These are phyloP conservation scores for Suillus luteus DNA, from an alignment of 768 basidiomycete species.

Conservation along the genomic window DNA sequence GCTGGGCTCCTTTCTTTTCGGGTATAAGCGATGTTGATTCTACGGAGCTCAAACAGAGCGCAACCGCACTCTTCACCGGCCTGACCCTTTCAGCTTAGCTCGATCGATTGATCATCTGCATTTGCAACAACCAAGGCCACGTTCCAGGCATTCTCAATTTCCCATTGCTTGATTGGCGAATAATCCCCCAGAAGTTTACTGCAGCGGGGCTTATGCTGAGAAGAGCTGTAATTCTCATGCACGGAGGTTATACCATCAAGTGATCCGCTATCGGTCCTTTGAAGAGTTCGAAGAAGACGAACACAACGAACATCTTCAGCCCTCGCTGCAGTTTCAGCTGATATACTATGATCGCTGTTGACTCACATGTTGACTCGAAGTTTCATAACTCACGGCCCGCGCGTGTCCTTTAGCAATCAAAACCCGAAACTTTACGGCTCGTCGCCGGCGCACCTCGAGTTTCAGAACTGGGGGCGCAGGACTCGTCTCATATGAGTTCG, in stretches of 20 bases:
- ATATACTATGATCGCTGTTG: background rate
- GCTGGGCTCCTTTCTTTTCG: background rate
- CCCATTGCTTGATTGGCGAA: background rate
- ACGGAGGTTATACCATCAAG: background rate
- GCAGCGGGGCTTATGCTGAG: background rate
- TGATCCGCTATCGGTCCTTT: background rate
- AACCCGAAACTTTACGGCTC: background rate
- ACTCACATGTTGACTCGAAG: background rate
- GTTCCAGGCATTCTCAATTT: background rate
- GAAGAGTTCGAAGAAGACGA: background rate
- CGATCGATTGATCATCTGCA: background rate
- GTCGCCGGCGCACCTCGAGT: background rate
- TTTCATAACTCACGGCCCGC: background rate
- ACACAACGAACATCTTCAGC: background rate
- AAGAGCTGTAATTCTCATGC: background rate
- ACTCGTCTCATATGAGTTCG: background rate
- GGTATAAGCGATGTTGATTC: background rate
- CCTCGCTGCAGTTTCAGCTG: background rate
- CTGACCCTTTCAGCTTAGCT: background rate
- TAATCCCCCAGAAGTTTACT: background rate
- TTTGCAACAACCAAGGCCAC: background rate
- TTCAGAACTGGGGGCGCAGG: background rate
- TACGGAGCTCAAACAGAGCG: background rate
- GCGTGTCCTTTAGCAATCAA: background rate
- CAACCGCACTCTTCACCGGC: background rate